Evolutionary conservation across 2,329 filamentous ascomycete species (phyloP), one percentile per base, ranked within the genome.

Genomic region (Lasiodiplodia citricola): DNA sequence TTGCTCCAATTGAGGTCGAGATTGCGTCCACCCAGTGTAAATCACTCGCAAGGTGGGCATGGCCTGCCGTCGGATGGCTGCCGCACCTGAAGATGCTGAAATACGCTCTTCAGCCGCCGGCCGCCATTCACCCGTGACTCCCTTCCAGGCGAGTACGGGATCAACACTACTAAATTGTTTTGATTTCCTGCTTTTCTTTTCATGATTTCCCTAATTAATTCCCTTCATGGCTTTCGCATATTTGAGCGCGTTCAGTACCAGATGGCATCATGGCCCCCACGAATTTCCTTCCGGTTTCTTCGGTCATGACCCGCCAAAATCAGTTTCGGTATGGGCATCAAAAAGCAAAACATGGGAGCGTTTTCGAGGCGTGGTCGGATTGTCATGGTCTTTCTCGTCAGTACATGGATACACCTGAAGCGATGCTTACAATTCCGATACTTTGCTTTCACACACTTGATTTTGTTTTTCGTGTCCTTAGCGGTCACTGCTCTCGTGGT

Each of bases 41-140:
- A 21, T 21, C 4, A 18, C 11, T 11, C n/a, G n/a, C 21, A 16
- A 23, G 16, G 3, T 28, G 25, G 28, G 16, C 58, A 51, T 21
- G 47, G 47, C 6, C 21, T 21, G 38, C 16, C 8, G 52, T 38
- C 18, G 28, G 31, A 31, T 44, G 50, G 28, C n/a, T 4, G 37
- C 23, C 52, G 16, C 51, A 52, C n/a, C n/a, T 57, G 37, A 68
- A 56, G 69, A 68, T 55, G 69, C 69, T 70, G 69, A 62, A 68
- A 70, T 52, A 70, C 56, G 69, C 66, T 70, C 69, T 37, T 70
- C 54, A 28, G 13, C 11, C 25, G n/a, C 31, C 50, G 58, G 13
- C 31, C 35, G 58, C 47, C 28, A 16, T 18, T 50, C 23, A 5
- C 60, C 47, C 16, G 38, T 63, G 28, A 13, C 47, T 64, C 47